These are phyloP conservation scores for Aspergillus funiculosus DNA, from an alignment of 495 filamentous ascomycete species.

Conservation along the genomic window DNA sequence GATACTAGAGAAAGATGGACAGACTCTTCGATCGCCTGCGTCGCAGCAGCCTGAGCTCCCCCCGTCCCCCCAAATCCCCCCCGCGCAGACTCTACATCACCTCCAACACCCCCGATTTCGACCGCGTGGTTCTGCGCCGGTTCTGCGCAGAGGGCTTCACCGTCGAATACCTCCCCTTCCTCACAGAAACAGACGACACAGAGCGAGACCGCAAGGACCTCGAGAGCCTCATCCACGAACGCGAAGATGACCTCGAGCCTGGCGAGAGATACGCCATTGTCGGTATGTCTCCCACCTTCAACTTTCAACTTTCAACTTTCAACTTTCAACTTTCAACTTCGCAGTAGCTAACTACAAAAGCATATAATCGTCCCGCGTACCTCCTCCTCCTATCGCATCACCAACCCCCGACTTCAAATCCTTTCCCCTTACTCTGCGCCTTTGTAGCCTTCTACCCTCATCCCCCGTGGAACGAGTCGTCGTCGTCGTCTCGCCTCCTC, in stretches of 20 bases:
- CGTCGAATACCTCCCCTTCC: constrained; percentile 54
- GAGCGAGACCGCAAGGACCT: constrained; percentile 30
- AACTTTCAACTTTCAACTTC: not conserved
- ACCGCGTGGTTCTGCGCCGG: constrained; percentile 45
- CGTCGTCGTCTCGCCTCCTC: constrained; percentile 6
- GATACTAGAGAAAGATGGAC: constrained; percentile 9
- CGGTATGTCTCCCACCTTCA: constrained; percentile 28
- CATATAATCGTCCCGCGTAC: constrained; percentile 54
- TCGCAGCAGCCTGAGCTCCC: constrained; percentile 17
- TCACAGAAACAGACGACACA: constrained; percentile 35
- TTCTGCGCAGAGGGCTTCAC: constrained; percentile 62
- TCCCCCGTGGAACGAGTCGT: constrained; percentile 7
- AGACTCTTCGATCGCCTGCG: constrained; percentile 16
- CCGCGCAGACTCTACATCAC: constrained; percentile 50
- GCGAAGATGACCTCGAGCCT: constrained; percentile 38
- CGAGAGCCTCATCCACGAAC: constrained; percentile 43
- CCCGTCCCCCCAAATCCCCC: not conserved
- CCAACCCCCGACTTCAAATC: constrained; percentile 39
- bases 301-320: too few relatives aligned
- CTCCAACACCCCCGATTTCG: constrained; percentile 54
- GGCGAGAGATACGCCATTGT: constrained; percentile 45
- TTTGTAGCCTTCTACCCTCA: constrained; percentile 57
- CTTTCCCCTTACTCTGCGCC: constrained; percentile 41
- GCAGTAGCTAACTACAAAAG: constrained; percentile 19
- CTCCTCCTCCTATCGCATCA: constrained; percentile 48